These are phyloP conservation scores for Penicillium sp. DNA, from an alignment of 2,329 filamentous ascomycete genomes.

Conservation along the genomic window DNA sequence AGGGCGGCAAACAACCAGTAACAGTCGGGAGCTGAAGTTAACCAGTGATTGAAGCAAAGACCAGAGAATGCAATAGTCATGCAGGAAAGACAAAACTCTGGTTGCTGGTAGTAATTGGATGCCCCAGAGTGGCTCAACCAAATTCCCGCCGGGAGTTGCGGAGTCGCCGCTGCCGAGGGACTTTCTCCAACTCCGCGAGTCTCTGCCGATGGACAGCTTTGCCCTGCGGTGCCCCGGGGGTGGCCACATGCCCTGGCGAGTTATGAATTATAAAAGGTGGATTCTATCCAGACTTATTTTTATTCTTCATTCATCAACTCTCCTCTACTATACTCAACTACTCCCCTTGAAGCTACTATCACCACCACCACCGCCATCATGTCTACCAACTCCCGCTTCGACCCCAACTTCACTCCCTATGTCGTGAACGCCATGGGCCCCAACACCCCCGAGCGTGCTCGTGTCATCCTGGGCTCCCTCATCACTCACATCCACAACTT, in stretches of 20 bases:
- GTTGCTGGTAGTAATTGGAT: no score
- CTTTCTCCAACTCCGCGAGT: background rate
- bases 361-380: no score
- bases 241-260: no score
- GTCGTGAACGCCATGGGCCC: slow-evolving; percentile 76
- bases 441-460: slow-evolving; percentile 66
- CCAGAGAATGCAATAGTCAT: no score
- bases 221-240: no score
- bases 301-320: background rate
- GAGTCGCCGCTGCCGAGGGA: slow-evolving; percentile 12
- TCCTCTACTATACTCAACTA: slow-evolving; percentile 1
- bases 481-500: slow-evolving; percentile 79
- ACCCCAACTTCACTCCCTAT: slow-evolving; percentile 75
- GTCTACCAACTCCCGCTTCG: slow-evolving; percentile 47
- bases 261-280: no score
- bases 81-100: no score
- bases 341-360: no score
- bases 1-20: background rate
- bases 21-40: background rate
- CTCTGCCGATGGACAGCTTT: background rate
- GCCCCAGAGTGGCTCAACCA: background rate
- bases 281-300: background rate
- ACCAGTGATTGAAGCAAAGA: background rate
- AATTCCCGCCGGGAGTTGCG: slow-evolving; percentile 22
- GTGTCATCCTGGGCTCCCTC: slow-evolving; percentile 65